Base-by-base conservation (phyloP, 1,284 basidiomycete species). In the Grifola frondosa region DNA sequence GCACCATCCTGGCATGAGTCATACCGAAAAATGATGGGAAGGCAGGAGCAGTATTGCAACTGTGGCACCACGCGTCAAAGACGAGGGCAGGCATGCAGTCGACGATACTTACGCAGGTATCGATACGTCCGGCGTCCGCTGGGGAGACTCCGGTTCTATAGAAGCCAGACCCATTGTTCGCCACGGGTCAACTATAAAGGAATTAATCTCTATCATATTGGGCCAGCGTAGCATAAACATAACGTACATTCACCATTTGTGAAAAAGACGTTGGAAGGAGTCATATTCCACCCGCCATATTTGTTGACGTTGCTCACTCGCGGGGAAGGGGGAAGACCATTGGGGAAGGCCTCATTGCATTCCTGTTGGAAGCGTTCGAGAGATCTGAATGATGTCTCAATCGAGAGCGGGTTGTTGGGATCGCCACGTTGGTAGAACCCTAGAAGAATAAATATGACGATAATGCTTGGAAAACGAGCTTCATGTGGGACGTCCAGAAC, bases 201-300 rank as follows among this genome's bases (percentile, higher is more conserved):
- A 13, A 22, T n/a, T 1, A 4, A 32, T 30, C 10, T 10, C 31
- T 19, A 17, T 30, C 10, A 24, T 19, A n/a, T 11, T 21, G 11
- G 20, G 12, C 6, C 28, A 2, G 24, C 12, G 21, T 4, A 42
- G 11, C 9, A 7, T 23, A 23, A 6, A 8, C 15, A 13, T 10
- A 6, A 58, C 68, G 35, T 40, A 70, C 73, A 74, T 69, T 75
- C 72, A n/a, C 74, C 73, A 45, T 75, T 75, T 5, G 72, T 66
- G 51, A 72, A 77, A 42, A 77, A 52, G 2, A 74, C 65, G 35
- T 75, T 75, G 0, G 71, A 69, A 1, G 71, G 71, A 3, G 62
- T 68, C 74, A 75, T 75, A 39, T 71, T 55, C 74, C 74, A 75
- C 3, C 73, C 72, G 3, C 74, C 74, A 41, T 75, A 75, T 42